A percentile compares a stretch with the other conserved stretches of the same genome.
Evolutionary conservation across 2,329 filamentous ascomycete genomes (phyloP).

Genomic region (Davidsoniella eucalypti): DNA sequence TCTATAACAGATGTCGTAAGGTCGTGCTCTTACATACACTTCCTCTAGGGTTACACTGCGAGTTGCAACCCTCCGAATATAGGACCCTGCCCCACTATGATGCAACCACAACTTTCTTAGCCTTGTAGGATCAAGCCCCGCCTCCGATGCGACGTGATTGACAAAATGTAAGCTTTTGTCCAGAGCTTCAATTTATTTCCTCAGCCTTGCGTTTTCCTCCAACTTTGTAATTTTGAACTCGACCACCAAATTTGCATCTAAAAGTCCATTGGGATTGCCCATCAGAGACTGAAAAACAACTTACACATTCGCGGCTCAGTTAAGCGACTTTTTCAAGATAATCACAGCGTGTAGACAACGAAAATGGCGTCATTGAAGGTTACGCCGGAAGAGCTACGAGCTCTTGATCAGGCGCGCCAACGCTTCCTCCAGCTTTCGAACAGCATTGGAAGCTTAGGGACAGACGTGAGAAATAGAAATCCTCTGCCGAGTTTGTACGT

Average conservation of each 20-base stretch:
- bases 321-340: background rate
- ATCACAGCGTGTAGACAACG: background rate
- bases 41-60: background rate
- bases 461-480: slow-evolving; percentile 42
- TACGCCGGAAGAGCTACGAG: slow-evolving; percentile 44
- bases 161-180: too few species aligned
- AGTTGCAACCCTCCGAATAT: background rate
- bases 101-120: too few species aligned
- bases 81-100: too few species aligned
- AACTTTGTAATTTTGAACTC: background rate
- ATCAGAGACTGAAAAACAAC: too few species aligned
- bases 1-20: background rate
- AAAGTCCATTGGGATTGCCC: too few species aligned
- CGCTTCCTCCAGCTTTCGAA: slow-evolving; percentile 51
- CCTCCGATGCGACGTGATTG: background rate
- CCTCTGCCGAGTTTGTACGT: slow-evolving; percentile 51
- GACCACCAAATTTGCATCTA: too few species aligned
- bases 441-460: slow-evolving; percentile 48
- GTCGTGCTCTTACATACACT: background rate
- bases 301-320: background rate
- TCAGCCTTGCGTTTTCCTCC: background rate
- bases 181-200: background rate
- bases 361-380: slow-evolving; percentile 31
- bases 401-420: slow-evolving; percentile 54
- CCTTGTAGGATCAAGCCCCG: background rate